These are phyloP conservation scores for Trichocladium antarcticum DNA, from an alignment of 495 filamentous ascomycete genomes.

Conservation along the genomic window DNA sequence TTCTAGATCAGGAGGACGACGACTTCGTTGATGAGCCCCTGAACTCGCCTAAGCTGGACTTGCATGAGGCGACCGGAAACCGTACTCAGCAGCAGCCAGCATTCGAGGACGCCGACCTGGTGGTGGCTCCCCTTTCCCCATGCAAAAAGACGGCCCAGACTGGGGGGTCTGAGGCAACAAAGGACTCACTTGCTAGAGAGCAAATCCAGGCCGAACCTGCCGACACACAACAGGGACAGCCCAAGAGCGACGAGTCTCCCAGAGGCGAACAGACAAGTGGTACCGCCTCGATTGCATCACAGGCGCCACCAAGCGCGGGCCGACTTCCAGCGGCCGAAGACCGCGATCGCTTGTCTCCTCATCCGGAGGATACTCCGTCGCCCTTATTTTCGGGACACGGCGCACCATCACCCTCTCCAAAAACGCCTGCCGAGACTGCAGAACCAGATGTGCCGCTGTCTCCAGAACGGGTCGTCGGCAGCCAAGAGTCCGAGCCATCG, in stretches of 20 bases:
- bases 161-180: not conserved
- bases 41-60: constrained; percentile 44
- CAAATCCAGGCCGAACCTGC: no score
- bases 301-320: not conserved
- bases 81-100: constrained; percentile 20
- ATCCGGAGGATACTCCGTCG: constrained; percentile 56
- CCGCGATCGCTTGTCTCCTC: constrained; percentile 33
- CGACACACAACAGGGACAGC: not conserved
- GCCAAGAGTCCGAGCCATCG: not conserved
- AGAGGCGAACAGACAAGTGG: not conserved
- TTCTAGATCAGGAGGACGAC: constrained; percentile 47
- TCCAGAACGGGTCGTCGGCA: not conserved
- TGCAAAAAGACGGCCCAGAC: constrained; percentile 25
- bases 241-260: not conserved
- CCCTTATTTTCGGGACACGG: constrained; percentile 46
- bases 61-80: constrained; percentile 28
- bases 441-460: no score
- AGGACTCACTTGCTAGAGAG: not conserved
- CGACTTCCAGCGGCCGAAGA: not conserved
- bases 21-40: constrained; percentile 64
- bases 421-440: not conserved
- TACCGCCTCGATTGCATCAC: not conserved
- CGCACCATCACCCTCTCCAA: not conserved
- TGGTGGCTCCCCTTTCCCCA: constrained; percentile 42
- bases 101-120: constrained; percentile 35